Evolutionary conservation across 192 early-diverging fungal genomes (phyloP), one percentile per base, ranked within the genome.

Genomic region (Rhizophagus prolifer): DNA sequence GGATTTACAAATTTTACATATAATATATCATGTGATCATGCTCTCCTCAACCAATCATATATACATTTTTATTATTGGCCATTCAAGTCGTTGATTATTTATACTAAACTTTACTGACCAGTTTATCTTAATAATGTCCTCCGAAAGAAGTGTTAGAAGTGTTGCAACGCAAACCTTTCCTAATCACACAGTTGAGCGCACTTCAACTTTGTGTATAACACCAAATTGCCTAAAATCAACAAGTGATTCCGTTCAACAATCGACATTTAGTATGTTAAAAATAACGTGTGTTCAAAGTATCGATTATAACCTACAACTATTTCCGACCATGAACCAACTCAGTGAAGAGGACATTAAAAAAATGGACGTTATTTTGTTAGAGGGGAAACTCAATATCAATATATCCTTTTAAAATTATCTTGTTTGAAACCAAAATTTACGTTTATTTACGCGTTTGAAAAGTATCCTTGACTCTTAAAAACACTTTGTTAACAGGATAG

Each of bases 401-500:
- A 75, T 75, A 75, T 75, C 74, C 62, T 75, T 64, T 50, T 74
- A 38, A 7, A 13, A 26, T 9, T n/a, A 6, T 6, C 6, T 13
- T n/a, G 19, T 14, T 70, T 31, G 21, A 68, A 21, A 21, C 13
- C 12, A 38, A 34, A 4, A 19, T 61, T 44, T 44, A 44, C 41
- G 10, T 44, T 59, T 38, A 61, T 38, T 31, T 25, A 31, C 19
- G 30, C 25, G n/a, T 28, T 54, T 72, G 16, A 46, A 19, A 72
- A 28, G 6, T 61, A 38, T 74, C 12, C n/a, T 36, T 61, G 19
- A 58, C 59, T 25, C 8, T 19, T 10, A 25, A 64, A 44, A 75
- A 64, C 63, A 75, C 74, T 50, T 75, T 62, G 26, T 65, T 65
- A 75, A 75, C 23, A 75, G 62, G 46, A 75, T 75, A 61, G 74